Conservation (phyloP, 345 rosid species). For the Physaria fendleri region DNA sequence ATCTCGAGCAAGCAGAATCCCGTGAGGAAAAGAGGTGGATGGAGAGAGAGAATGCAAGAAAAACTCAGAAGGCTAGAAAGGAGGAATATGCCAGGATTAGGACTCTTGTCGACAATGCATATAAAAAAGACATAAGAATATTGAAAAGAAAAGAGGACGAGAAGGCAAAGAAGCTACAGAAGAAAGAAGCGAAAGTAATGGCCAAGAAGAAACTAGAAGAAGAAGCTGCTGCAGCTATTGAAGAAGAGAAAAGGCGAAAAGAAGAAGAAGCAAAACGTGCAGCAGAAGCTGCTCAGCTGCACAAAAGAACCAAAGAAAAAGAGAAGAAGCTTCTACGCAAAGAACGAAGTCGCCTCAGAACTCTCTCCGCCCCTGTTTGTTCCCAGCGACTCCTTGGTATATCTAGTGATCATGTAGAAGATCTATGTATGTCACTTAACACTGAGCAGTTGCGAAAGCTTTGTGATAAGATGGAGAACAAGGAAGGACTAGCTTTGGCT, state of each 20-base stretch:
- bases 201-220: conserved; percentile 85
- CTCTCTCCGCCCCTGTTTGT: conserved; percentile 51
- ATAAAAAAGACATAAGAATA: conserved; percentile 80
- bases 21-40: conserved; percentile 98
- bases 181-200: conserved; percentile 61
- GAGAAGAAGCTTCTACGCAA: conserved; percentile 85
- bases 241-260: conserved; percentile 65
- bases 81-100: conserved; percentile 84
- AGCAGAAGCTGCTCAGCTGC: conserved; percentile 72
- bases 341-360: conserved; percentile 80
- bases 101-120: conserved; percentile 82
- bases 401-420: conserved; percentile 60
- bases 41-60: conserved; percentile 91
- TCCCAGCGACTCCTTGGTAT: conserved; percentile 52
- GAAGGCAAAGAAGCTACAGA: conserved; percentile 78
- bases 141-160: conserved; percentile 69
- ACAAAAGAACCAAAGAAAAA: conserved; percentile 75
- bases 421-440: conserved; percentile 69
- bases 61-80: conserved; percentile 76
- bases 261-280: conserved; percentile 75
- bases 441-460: conserved; percentile 50
- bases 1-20: conserved; percentile 84
- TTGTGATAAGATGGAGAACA: conserved; percentile 63
- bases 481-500: conserved; percentile 51
- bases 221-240: conserved; percentile 73